Conservation (phyloP, 2,329 filamentous ascomycete species). For the Calonectria crousiana region DNA sequence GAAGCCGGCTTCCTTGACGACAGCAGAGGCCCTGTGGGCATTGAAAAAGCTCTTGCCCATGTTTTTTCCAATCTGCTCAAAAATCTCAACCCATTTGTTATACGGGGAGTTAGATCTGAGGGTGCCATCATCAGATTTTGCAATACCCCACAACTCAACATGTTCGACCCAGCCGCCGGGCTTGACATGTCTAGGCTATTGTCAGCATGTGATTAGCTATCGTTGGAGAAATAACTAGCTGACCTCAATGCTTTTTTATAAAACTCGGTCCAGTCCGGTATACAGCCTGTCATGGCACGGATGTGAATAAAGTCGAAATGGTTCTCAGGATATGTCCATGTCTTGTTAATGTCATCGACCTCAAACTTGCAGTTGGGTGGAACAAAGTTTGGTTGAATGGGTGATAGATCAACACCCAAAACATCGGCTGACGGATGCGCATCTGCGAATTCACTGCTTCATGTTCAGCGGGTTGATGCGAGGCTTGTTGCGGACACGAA, state of each 20-base stretch:
- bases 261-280: conserved; percentile 65
- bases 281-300: conserved; percentile 64
- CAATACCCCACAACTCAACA: conserved; percentile 34
- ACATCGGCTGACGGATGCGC: conserved; percentile 59
- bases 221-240: conserved; percentile 40
- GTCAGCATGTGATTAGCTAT: background rate
- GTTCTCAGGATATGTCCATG: conserved; percentile 59
- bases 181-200: conserved; percentile 17
- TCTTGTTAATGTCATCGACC: conserved; percentile 70
- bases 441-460: conserved; percentile 48
- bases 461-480: background rate
- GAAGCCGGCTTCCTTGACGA: conserved; percentile 37
- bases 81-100: conserved; percentile 33
- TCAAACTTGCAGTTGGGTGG: conserved; percentile 74
- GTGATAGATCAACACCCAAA: conserved; percentile 68
- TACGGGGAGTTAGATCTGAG: conserved; percentile 32
- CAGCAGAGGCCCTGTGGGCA: conserved; percentile 23
- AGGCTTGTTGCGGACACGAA: background rate
- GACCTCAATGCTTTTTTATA: conserved; percentile 61
- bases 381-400: conserved; percentile 68
- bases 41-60: conserved; percentile 37
- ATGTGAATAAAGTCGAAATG: conserved; percentile 71
- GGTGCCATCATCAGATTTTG: conserved; percentile 42
- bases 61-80: conserved; percentile 29
- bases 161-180: conserved; percentile 39